phyloP scores from a whole-genome alignment of 345 rosid genomes.

The Balakata baccata region DNA sequence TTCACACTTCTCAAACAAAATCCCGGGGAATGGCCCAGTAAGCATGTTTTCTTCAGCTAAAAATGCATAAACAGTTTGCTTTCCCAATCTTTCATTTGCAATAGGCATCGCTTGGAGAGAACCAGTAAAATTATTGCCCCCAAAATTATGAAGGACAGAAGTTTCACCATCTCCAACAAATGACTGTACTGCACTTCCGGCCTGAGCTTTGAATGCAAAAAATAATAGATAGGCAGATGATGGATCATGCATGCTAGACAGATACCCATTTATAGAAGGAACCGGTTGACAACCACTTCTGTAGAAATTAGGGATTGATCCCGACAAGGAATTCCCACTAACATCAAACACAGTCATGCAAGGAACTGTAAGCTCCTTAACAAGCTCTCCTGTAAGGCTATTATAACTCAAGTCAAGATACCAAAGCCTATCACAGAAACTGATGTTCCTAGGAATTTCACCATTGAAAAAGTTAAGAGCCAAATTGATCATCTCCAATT shows the following conservation, averaged over 20 bases:
- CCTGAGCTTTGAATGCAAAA: slow-evolving; percentile 44
- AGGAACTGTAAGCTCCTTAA: slow-evolving; percentile 55
- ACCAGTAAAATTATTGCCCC: slow-evolving; percentile 71
- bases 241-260: slow-evolving; percentile 31
- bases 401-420: slow-evolving; percentile 72
- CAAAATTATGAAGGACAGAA: slow-evolving; percentile 60
- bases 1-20: slow-evolving; percentile 42
- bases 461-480: slow-evolving; percentile 68
- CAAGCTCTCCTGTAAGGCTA: slow-evolving; percentile 58
- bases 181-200: slow-evolving; percentile 28
- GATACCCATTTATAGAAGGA: slow-evolving; percentile 32
- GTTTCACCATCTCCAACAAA: slow-evolving; percentile 41
- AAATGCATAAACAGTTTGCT: slow-evolving; percentile 50
- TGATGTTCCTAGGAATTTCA: slow-evolving; percentile 46
- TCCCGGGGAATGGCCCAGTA: slow-evolving; percentile 47
- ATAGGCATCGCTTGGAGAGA: slow-evolving; percentile 48
- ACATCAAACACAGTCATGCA: slow-evolving; percentile 83
- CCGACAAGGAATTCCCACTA: slow-evolving; percentile 59
- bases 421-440: slow-evolving; percentile 58
- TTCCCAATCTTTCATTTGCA: slow-evolving; percentile 52
- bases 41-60: slow-evolving; percentile 55
- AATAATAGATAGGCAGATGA: slow-evolving; percentile 54
- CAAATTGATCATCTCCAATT: slow-evolving; percentile 77
- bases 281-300: slow-evolving; percentile 44
- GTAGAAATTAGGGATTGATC: slow-evolving; percentile 62